Percentiles rank a stretch among this genome's conserved stretches.
Evolutionary conservation across 2,329 filamentous ascomycete genomes (phyloP).

Genomic region (Amesomyces nigricolor): DNA sequence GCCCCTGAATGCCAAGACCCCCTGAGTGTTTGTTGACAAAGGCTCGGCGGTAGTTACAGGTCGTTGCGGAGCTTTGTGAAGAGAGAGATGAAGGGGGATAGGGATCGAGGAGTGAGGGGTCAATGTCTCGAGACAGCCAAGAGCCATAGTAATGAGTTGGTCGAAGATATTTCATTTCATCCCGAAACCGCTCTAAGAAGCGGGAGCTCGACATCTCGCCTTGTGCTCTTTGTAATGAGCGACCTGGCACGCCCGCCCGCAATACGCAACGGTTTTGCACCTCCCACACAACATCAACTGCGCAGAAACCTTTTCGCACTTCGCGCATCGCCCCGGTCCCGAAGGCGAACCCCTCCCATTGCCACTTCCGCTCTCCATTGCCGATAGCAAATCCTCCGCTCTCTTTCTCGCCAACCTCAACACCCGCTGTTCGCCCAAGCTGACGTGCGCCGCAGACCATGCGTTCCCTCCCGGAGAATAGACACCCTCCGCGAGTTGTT

Average conservation of each 20-base stretch:
- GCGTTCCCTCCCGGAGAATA: slow-evolving; percentile 32
- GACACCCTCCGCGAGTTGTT: slow-evolving; percentile 29
- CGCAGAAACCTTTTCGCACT: slow-evolving; percentile 28
- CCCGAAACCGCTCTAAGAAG: too few species aligned
- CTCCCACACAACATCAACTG: slow-evolving; percentile 31
- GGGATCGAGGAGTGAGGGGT: too few species aligned
- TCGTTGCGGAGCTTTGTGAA: too few species aligned
- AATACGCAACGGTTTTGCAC: slow-evolving; percentile 31
- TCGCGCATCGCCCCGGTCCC: slow-evolving; percentile 18
- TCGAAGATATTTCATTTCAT: too few species aligned
- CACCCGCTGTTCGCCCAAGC: slow-evolving; percentile 30
- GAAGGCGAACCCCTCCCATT: slow-evolving; percentile 4
- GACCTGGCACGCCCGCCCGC: slow-evolving; percentile 31
- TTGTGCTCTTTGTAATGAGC: slow-evolving; percentile 31
- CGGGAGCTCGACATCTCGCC: slow-evolving; percentile 24
- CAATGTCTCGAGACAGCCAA: too few species aligned
- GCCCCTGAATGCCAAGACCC: too few species aligned
- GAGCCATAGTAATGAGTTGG: too few species aligned
- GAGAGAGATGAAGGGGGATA: too few species aligned
- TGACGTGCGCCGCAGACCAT: slow-evolving; percentile 33
- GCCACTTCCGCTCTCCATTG: slow-evolving; percentile 13
- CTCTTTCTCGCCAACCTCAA: slow-evolving; percentile 31
- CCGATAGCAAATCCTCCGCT: slow-evolving; percentile 29
- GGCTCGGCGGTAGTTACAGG: too few species aligned
- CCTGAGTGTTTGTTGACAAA: too few species aligned